Evolutionary conservation across 495 filamentous ascomycete genomes (phyloP), one percentile per base, ranked within the genome.

Genomic region (Daldinia caldariorum): DNA sequence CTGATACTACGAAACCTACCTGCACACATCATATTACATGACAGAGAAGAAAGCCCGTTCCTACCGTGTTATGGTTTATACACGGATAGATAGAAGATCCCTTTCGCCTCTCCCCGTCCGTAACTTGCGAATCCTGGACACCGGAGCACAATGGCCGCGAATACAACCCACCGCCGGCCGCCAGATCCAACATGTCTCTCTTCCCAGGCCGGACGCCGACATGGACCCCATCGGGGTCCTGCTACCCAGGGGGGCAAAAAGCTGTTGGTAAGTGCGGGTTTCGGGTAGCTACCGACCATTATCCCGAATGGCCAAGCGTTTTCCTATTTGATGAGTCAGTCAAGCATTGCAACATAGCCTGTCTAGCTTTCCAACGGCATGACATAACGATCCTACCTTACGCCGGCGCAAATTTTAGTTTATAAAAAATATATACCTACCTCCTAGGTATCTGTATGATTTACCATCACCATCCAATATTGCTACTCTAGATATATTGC

Each of bases 151-250:
- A 57, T 51, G 57, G 53, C 61, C 61, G 65, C 65, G 10, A 59
- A 35, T 37, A 47, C 31, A 61, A 47, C 49, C 1, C 26, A 26
- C 65, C 60, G 35, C 61, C 65, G 55, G 61, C 65, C 51, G 70
- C 65, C 49, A 72, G 65, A 68, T 68, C 65, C 65, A 65, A 72
- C 65, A 72, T 72, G 61, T 68, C 69, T 54, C 1, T 26, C 26
- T 26, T 3, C 60, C 57, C 58, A 61, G 59, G 61, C 69, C 69
- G 69, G 69, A 4, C 50, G 55, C 55, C 69, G 69, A 29, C 69
- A 72, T 67, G 49, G 55, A 34, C 60, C 60, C 50, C 69, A 65
- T 68, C 60, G 63, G 63, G 69, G 59, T 63, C 59, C 59, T 63
- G 22, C 63, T 47, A 38, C 53, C 53, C 20, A 58, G 16, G 45